Conservation (phyloP, 179 eudicot genomes). For the Silene noctiflora region DNA sequence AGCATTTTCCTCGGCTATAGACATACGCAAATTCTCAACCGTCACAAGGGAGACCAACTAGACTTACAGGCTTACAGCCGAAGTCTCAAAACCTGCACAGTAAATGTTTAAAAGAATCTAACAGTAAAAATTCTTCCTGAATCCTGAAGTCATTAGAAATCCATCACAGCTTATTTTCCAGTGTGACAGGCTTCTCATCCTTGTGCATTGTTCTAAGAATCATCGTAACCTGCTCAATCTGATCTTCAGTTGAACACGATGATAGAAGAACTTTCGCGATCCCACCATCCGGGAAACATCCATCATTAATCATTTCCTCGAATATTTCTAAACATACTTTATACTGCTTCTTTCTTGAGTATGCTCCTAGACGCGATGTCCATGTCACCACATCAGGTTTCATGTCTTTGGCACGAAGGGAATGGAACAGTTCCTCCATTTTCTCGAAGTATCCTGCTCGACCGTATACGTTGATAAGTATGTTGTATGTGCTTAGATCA, state of each 20-base stretch:
- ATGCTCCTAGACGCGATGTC: constrained; percentile 88
- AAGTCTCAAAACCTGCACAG: too few species aligned
- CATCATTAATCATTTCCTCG: constrained; percentile 76
- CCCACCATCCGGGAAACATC: constrained; percentile 89
- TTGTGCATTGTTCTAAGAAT: constrained; percentile 74
- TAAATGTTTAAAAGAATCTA: not conserved
- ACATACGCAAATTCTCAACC: too few species aligned
- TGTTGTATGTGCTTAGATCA: constrained; percentile 76
- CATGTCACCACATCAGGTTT: constrained; percentile 74
- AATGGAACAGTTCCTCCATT: constrained; percentile 70
- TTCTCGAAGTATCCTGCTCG: constrained; percentile 68
- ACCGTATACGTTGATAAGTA: constrained; percentile 67
- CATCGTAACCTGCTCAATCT: constrained; percentile 64
- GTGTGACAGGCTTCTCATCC: constrained; percentile 28
- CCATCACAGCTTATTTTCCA: not conserved
- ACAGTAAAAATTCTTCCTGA: not conserved
- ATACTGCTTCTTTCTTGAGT: constrained; percentile 75
- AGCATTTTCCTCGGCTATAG: too few species aligned
- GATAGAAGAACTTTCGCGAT: constrained; percentile 77
- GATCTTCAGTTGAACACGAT: constrained; percentile 69
- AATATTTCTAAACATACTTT: constrained; percentile 63
- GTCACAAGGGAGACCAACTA: too few species aligned
- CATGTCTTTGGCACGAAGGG: constrained; percentile 43
- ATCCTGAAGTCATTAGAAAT: too few species aligned
- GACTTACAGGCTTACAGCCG: too few species aligned